Percentiles rank a stretch among this genome's conserved stretches.
Conservation (phyloP, 2,329 filamentous ascomycete genomes). For the Pseudogymnoascus sp. region DNA sequence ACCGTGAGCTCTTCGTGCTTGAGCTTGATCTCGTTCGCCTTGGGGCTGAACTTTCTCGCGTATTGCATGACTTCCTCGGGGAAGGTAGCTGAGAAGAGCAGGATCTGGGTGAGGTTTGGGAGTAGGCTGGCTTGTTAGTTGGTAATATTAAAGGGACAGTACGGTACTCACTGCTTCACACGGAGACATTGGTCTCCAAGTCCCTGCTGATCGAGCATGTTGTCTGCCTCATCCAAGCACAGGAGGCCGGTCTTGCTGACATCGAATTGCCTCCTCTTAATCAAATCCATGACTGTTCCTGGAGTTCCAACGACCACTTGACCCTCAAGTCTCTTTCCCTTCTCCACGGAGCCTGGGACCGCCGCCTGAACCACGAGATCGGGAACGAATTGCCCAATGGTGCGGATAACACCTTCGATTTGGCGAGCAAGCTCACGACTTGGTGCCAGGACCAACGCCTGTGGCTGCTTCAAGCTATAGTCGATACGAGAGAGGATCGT, state of each 20-base stretch:
- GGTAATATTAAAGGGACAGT: neutral
- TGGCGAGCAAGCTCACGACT: conserved; percentile 92
- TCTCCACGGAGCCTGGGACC: conserved; percentile 66
- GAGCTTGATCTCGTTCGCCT: conserved; percentile 78
- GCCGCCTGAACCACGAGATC: conserved; percentile 70
- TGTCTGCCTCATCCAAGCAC: conserved; percentile 94
- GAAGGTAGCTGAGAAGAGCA: conserved; percentile 93
- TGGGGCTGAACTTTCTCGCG: conserved; percentile 74
- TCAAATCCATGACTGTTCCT: conserved; percentile 82
- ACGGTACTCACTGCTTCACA: conserved; percentile 64
- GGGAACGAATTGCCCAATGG: conserved; percentile 77
- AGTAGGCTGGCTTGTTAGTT: conserved; percentile 37
- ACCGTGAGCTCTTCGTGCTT: conserved; percentile 89
- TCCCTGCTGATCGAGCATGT: conserved; percentile 95
- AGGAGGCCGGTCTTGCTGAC: conserved; percentile 65
- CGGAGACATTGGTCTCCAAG: conserved; percentile 90
- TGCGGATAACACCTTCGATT: conserved; percentile 75
- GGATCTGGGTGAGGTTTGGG: conserved; percentile 68
- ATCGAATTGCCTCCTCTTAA: conserved; percentile 69
- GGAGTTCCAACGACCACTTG: conserved; percentile 89
- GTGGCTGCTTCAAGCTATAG: conserved; percentile 58
- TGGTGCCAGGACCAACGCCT: conserved; percentile 82
- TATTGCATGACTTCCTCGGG: conserved; percentile 79
- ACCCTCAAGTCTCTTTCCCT: conserved; percentile 59
- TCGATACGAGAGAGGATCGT: conserved; percentile 86